A percentile compares a stretch with the other conserved stretches of the same genome.
Conservation (phyloP, 23 red algal species). For the Gracilariopsis chorda region DNA sequence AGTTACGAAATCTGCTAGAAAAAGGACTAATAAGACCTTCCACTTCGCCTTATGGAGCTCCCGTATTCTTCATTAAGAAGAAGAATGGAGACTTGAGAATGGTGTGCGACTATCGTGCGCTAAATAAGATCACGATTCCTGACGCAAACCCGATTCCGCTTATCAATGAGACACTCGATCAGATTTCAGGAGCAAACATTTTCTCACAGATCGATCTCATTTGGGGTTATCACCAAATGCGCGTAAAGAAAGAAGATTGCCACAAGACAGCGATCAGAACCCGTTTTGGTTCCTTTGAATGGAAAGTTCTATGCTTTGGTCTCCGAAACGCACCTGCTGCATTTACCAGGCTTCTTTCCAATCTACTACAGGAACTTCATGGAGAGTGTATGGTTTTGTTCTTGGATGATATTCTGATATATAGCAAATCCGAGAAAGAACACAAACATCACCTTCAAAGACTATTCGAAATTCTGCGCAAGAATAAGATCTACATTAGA, state of each 20-base stretch:
- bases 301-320: not conserved
- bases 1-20: not conserved
- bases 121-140: not conserved
- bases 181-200: not conserved
- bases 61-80: not conserved
- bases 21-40: conserved; percentile 11
- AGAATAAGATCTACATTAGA: not conserved
- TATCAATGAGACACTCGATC: not conserved
- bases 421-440: not conserved
- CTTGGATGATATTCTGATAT: conserved; percentile 4
- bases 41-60: not conserved
- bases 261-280: not conserved
- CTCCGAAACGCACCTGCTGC: conserved; percentile 9
- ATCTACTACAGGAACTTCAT: not conserved
- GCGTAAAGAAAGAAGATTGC: not conserved
- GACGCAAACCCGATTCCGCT: not conserved
- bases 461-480: not conserved
- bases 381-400: not conserved
- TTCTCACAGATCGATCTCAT: not conserved
- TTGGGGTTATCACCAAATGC: not conserved
- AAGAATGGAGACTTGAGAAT: not conserved
- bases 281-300: not conserved
- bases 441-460: not conserved
- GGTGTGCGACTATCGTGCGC: not conserved
- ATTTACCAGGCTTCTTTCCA: not conserved